phyloP scores from a whole-genome alignment of 805 yeast species.

The Yamadazyma laniorum region DNA sequence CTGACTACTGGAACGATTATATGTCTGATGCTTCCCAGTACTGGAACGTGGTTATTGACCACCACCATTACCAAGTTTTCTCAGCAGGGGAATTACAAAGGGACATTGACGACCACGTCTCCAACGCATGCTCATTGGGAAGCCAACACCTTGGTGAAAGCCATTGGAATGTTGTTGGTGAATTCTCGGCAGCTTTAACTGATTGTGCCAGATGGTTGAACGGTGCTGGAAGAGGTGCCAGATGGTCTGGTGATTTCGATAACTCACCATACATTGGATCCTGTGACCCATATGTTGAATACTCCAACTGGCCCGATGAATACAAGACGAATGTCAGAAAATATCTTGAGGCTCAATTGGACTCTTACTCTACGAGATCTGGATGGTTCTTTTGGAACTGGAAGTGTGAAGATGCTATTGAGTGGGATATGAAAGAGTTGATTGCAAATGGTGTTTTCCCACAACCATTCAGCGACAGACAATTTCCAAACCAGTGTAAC shows the following conservation, averaged over 20 bases:
- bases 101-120: constrained; percentile 60
- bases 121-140: constrained; percentile 32
- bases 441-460: constrained; percentile 67
- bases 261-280: constrained; percentile 51
- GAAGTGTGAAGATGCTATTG: constrained; percentile 80
- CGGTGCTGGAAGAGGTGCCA: constrained; percentile 80
- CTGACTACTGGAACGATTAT: constrained; percentile 62
- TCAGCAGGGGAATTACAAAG: constrained; percentile 57
- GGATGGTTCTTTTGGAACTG: constrained; percentile 97
- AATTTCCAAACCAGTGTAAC: constrained; percentile 67
- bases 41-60: constrained; percentile 78
- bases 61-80: constrained; percentile 90
- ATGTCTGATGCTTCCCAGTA: constrained; percentile 35
- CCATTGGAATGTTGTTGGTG: constrained; percentile 81
- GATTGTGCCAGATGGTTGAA: constrained; percentile 89
- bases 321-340: constrained; percentile 58
- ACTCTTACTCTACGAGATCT: constrained; percentile 64
- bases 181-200: constrained; percentile 89
- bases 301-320: constrained; percentile 55
- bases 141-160: constrained; percentile 41
- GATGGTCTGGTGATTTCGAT: constrained; percentile 65
- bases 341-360: constrained; percentile 87
- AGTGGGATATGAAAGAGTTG: constrained; percentile 80
- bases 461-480: constrained; percentile 68
- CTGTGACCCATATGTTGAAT: constrained; percentile 44